Conservation (phyloP, 768 basidiomycete species). For the Hericium coralloides region DNA sequence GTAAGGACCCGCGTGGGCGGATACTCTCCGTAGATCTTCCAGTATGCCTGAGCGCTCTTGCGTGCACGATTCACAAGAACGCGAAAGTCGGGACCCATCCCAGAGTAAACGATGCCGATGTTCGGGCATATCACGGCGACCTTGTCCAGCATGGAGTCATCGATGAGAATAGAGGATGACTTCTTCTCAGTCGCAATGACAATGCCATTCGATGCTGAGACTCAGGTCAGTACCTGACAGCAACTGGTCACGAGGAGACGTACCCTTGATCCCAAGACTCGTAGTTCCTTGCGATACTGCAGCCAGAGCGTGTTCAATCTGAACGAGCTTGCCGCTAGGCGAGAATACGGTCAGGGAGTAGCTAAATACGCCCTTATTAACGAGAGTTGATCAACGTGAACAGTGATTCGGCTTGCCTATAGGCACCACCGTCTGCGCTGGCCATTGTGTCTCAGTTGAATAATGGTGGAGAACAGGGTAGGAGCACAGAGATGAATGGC, state of each 20-base stretch:
- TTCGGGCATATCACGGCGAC: constrained; percentile 96
- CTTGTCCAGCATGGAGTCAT: constrained; percentile 97
- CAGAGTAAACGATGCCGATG: constrained; percentile 98
- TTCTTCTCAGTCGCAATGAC: constrained; percentile 99
- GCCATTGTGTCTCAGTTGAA: constrained; percentile 42
- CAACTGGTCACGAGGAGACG: neutral
- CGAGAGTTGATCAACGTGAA: neutral
- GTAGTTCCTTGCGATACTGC: constrained; percentile 94
- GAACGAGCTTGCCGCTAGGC: constrained; percentile 96
- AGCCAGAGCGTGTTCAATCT: constrained; percentile 99
- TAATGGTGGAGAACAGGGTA: neutral
- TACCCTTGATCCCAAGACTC: constrained; percentile 97
- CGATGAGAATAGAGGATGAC: constrained; percentile 92
- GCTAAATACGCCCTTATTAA: constrained; percentile 30
- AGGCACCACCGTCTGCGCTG: constrained; percentile 49
- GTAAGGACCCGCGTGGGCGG: constrained; percentile 94
- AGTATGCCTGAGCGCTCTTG: constrained; percentile 97
- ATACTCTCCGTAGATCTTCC: constrained; percentile 99
- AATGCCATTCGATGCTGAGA: constrained; percentile 91
- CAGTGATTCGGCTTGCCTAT: constrained; percentile 21
- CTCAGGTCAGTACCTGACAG: neutral
- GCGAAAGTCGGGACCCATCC: constrained; percentile 99
- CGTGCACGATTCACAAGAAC: constrained; percentile 89
- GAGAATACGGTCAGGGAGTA: constrained; percentile 99
- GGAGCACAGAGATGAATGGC: neutral